phyloP scores from a whole-genome alignment of 176 grass and related monocot species.

The Microstegium vimineum region DNA sequence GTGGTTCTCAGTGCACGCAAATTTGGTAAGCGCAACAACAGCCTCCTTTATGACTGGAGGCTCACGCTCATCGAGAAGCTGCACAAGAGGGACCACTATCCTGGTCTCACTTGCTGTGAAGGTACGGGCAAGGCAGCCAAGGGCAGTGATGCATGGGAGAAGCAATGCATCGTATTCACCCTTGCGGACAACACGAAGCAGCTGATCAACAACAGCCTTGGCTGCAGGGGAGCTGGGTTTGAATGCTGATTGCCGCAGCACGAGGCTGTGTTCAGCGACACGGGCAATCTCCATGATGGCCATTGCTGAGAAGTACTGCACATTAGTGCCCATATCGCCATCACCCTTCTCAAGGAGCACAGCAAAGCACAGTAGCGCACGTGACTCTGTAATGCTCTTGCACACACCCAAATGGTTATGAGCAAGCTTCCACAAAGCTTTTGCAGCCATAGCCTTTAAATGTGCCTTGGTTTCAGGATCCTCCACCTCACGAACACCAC shows the following conservation, averaged over 20 bases:
- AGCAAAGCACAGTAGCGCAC: conserved; percentile 77
- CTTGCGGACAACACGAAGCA: conserved; percentile 52
- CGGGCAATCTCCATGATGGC: conserved; percentile 73
- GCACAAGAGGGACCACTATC: conserved; percentile 63
- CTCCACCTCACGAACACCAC: conserved; percentile 44
- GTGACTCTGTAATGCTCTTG: conserved; percentile 87
- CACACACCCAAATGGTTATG: conserved; percentile 55
- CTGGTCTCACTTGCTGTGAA: conserved; percentile 81
- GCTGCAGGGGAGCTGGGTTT: conserved; percentile 73
- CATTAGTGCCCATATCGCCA: conserved; percentile 36
- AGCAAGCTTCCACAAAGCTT: conserved; percentile 74
- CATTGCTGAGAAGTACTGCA: conserved; percentile 70
- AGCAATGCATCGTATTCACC: conserved; percentile 59
- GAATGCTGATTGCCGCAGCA: conserved; percentile 69
- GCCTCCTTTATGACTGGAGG: conserved; percentile 60
- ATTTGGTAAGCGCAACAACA: conserved; percentile 78
- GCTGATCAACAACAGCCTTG: conserved; percentile 80
- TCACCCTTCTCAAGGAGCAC: conserved; percentile 80
- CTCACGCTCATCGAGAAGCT: conserved; percentile 73
- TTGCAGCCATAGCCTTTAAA: conserved; percentile 82
- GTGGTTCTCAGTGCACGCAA: conserved; percentile 63
- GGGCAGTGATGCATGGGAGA: conserved; percentile 63
- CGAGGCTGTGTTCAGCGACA: conserved; percentile 66
- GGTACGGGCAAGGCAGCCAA: conserved; percentile 70
- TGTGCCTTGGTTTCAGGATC: conserved; percentile 57